A percentile compares a stretch with the other conserved stretches of the same genome.
Evolutionary conservation across 2,329 filamentous ascomycete genomes (phyloP).

Genomic region (Alternaria alternata): DNA sequence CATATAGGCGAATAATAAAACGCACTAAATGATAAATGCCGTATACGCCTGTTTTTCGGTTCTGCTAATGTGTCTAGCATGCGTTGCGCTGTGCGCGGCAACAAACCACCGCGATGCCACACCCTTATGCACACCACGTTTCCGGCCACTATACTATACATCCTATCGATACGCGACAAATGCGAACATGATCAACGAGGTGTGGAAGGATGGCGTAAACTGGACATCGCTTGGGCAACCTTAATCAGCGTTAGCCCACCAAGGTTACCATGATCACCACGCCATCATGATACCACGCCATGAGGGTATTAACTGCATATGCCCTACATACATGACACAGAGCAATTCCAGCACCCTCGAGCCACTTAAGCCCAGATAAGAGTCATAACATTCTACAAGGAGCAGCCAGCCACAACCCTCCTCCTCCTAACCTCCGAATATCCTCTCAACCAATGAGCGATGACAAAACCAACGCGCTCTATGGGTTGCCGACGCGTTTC

Average conservation of each 20-base stretch:
- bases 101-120: slow-evolving; percentile 27
- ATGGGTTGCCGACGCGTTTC: slow-evolving; percentile 15
- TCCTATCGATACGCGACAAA: background rate
- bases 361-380: background rate
- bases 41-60: slow-evolving; percentile 12
- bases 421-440: slow-evolving; percentile 2
- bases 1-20: slow-evolving; percentile 25
- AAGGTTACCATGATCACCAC: background rate
- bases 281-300: background rate
- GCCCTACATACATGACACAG: background rate
- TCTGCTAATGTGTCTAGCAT: slow-evolving; percentile 6
- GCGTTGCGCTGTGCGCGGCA: slow-evolving; percentile 7
- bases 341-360: background rate
- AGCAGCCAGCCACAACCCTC: slow-evolving; percentile 9
- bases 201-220: background rate
- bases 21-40: slow-evolving; percentile 8
- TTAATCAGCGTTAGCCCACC: background rate
- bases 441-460: background rate
- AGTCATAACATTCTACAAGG: background rate
- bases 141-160: background rate
- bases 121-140: background rate
- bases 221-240: background rate
- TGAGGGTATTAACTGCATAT: background rate
- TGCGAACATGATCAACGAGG: background rate
- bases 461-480: background rate